Evolutionary conservation across 352 stramenopile genomes (phyloP), one percentile per base, ranked within the genome.

Genomic region (Phytophthora syringae): DNA sequence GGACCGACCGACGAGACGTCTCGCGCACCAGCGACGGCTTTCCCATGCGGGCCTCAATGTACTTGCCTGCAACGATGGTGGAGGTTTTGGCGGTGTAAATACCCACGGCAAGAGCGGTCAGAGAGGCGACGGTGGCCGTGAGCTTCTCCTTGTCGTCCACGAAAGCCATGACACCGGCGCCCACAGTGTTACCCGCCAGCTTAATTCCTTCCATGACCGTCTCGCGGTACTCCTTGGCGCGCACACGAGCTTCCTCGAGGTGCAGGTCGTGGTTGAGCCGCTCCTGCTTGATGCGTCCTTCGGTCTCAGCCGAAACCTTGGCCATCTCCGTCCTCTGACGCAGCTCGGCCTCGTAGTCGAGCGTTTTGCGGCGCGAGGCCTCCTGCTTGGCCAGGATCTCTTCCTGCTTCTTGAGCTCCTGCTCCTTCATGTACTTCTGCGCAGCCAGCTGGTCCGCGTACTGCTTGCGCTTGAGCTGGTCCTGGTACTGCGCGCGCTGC

Each of bases 381-480:
- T 99, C 97, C 71, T 99, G 95, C 47, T 95, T 86, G 58, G 89
- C 86, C 4, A 98, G 86, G 77, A 98, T 98, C 84, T 99, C 97
- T 82, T 99, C 97, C 81, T 99, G 95, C 74, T 99, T 99, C 84
- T 98, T 97, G 21, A 98, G 75, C 83, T 99, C 95, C 74, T 98
- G 96, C 70, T 98, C 95, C 63, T 96, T 95, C 84, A 95, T 95
- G 68, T 94, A 90, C 79, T 98, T 98, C 74, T 99, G 95, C 24
- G 96, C 96, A 30, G 97, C 93, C 24, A 98, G 74, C 80, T 99
- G 96, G 69, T 99, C 97, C 2, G 97, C 97, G 70, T 99, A 97
- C 72, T 98, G 91, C 82, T 99, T 99, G 60, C 97, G 93, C 86
- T 99, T 98, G 49, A 99, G 90, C 75, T 99, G 90, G 84, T 99